A percentile compares a stretch with the other conserved stretches of the same genome.
Evolutionary conservation across 176 grass and related monocot genomes (phyloP).

Genomic region (Dendrocalamus sinicus): DNA sequence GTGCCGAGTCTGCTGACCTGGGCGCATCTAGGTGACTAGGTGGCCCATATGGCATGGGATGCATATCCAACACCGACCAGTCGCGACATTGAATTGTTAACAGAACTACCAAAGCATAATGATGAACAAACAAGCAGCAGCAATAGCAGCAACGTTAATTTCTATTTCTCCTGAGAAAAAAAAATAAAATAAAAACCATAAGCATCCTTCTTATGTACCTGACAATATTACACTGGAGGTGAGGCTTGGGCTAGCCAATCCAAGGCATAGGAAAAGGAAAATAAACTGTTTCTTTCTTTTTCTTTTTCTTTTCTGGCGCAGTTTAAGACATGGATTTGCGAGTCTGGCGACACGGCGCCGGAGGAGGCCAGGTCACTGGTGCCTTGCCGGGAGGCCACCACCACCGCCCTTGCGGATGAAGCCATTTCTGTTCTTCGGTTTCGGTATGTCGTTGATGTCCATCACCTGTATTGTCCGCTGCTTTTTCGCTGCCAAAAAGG

Average conservation of each 20-base stretch:
- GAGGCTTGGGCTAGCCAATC: background rate
- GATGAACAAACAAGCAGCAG: background rate
- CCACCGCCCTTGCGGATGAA: conserved; percentile 55
- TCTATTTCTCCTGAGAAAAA: background rate
- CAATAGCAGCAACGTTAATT: background rate
- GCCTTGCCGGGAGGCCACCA: conserved; percentile 46
- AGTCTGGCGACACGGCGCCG: background rate
- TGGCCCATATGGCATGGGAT: background rate
- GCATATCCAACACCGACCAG: background rate
- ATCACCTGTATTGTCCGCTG: conserved; percentile 83
- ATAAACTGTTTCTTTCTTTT: conserved; percentile 1
- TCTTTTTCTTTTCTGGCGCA: background rate
- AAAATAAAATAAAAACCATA: background rate
- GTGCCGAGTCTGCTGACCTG: background rate
- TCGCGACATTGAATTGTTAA: background rate
- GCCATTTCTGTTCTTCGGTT: conserved; percentile 54
- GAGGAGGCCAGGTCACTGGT: conserved; percentile 36
- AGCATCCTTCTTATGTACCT: conserved; percentile 4
- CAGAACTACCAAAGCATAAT: background rate
- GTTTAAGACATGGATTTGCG: background rate
- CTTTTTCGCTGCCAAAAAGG: conserved; percentile 61
- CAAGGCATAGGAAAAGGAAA: conserved; percentile 16
- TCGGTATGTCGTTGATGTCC: conserved; percentile 81
- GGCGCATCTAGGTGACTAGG: too few relatives aligned
- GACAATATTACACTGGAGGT: background rate